Base-by-base conservation (phyloP, 179 eudicot genomes). In the Beta lomatogona region DNA sequence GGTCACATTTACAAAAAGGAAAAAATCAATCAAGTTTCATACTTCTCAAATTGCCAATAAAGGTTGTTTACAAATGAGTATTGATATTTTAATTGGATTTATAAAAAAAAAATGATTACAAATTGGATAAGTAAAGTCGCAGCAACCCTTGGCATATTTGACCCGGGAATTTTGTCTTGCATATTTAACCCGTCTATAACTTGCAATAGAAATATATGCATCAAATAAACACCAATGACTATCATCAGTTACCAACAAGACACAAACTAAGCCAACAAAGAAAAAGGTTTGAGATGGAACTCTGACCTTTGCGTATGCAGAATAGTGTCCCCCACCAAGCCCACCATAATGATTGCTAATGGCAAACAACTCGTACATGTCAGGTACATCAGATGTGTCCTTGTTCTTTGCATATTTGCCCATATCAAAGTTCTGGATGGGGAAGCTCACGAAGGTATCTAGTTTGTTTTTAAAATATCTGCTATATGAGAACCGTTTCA, bases 331-430 rank as follows among this genome's bases (percentile, higher is more conserved):
- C 7, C 97, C 98, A 63, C 99, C 99, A 60, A 97, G 94, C 79
- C 99, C 99, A 75, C 98, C 99, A 86, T 94, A 97, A 88, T 97
- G 99, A 82, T 97, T 97, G 91, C 98, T 97, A 52, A 97, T 85
- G 58, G 99, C 98, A 90, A 91, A 97, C n/a, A 97, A 81, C 87
- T 89, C 96, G 78, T 97, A 97, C 6, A 87, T 80, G 85, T 88
- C 63, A 48, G 92, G 86, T 14, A 58, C 57, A 50, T 84, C 85
- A 36, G 89, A 87, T 48, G 86, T 83, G 78, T 89, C 92, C 66
- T 82, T 86, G 85, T 87, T 75, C 88, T 89, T 90, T 22, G 92
- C 91, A 83, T 97, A 93, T 81, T 89, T 94, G 88, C 94, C 87
- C 76, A 97, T 80, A 84, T 97, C 97, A 46, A 97, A 93, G 77